Conservation (phyloP, 1,139 yeast species). For the Blastobotrys aristatus region DNA sequence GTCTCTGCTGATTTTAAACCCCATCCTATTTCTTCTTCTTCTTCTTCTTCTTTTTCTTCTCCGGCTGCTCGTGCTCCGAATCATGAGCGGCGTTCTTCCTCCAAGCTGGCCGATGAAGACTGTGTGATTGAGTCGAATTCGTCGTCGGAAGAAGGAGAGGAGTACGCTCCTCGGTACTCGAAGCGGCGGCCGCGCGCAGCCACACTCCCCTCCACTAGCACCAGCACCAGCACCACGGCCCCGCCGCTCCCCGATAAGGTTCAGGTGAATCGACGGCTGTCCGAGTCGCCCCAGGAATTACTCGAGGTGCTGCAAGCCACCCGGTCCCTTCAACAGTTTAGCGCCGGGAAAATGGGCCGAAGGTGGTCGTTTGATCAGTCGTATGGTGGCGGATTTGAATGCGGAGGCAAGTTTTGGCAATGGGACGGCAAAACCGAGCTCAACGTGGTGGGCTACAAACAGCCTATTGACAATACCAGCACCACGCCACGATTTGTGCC, state of each 20-base stretch:
- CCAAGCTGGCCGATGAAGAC: not conserved
- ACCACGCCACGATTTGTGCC: constrained; percentile 12
- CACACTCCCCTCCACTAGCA: constrained; percentile 3
- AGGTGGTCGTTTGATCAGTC: constrained; percentile 22
- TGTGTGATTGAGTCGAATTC: constrained; percentile 8
- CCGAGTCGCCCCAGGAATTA: constrained; percentile 32
- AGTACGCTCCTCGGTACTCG: not conserved
- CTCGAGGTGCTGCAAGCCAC: constrained; percentile 40
- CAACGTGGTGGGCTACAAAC: constrained; percentile 22
- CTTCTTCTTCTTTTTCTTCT: too few relatives aligned
- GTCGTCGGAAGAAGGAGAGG: constrained; percentile 3
- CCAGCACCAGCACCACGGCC: not conserved
- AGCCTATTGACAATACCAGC: not conserved
- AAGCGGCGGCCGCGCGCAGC: constrained; percentile 5
- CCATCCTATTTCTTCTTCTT: not conserved
- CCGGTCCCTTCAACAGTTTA: constrained; percentile 38
- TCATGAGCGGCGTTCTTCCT: too few relatives aligned
- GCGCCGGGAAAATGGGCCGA: constrained; percentile 29
- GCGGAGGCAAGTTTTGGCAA: constrained; percentile 36
- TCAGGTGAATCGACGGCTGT: constrained; percentile 22
- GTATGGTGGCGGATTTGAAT: constrained; percentile 34
- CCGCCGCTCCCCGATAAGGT: constrained; percentile 27
- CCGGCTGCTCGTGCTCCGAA: too few relatives aligned
- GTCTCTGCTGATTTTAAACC: not conserved
- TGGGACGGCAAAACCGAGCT: constrained; percentile 38